Evolutionary conservation across 139 green algal genomes (phyloP).

Genomic region (Coelastrella sp.): DNA sequence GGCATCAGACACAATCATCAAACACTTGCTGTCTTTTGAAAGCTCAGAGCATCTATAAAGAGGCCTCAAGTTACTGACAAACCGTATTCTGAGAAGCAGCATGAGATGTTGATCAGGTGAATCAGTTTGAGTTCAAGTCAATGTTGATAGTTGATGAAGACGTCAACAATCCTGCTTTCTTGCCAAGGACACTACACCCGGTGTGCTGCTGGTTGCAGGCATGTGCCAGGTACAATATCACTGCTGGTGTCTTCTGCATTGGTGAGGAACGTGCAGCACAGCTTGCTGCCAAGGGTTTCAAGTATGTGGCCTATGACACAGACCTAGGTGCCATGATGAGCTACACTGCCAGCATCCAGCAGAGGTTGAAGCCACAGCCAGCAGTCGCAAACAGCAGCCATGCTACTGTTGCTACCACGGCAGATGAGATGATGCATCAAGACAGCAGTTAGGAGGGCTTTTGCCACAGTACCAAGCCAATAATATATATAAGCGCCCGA

Average conservation of each 20-base stretch:
- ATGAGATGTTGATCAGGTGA: no score
- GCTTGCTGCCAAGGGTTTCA: slow-evolving; percentile 33
- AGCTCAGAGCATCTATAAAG: no score
- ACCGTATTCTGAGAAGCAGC: no score
- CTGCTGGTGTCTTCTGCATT: slow-evolving; percentile 43
- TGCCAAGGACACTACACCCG: background rate
- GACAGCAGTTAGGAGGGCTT: background rate
- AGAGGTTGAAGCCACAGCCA: background rate
- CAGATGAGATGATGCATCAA: background rate
- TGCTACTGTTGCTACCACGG: background rate
- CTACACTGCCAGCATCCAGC: slow-evolving; percentile 10
- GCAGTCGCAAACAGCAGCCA: background rate
- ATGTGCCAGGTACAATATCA: slow-evolving; percentile 17
- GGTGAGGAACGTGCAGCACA: slow-evolving; percentile 30
- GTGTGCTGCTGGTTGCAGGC: background rate
- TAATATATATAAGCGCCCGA: no score
- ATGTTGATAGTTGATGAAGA: no score
- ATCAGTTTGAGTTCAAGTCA: background rate
- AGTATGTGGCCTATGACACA: slow-evolving; percentile 39
- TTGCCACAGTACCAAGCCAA: no score
- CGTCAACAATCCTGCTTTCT: no score
- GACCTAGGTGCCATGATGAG: slow-evolving; percentile 32
- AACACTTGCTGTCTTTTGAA: no score
- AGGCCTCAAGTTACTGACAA: no score
- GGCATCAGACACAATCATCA: no score